Conservation (phyloP, 192 early-diverging fungal genomes). For the Coemansia sp. region DNA sequence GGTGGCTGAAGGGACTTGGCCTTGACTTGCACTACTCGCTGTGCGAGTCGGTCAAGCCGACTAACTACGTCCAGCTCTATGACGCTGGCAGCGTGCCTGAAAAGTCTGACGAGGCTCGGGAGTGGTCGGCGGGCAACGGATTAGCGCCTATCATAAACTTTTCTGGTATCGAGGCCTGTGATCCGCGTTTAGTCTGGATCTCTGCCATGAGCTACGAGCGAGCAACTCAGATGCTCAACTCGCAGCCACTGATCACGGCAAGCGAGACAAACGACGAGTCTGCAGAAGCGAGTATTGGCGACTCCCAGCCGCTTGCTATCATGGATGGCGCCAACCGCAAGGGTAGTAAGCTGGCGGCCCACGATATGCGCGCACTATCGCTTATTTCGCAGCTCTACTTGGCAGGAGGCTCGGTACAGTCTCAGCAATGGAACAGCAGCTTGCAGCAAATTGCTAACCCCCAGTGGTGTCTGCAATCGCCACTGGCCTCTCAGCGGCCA, state of each 20-base stretch:
- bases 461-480: constrained; percentile 62
- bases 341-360: constrained; percentile 60
- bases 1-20: constrained; percentile 91
- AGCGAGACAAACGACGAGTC: neutral
- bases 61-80: constrained; percentile 69
- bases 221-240: constrained; percentile 16
- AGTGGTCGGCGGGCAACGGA: constrained; percentile 18
- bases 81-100: constrained; percentile 9
- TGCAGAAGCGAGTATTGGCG: neutral
- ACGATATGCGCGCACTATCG: constrained; percentile 69
- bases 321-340: constrained; percentile 23
- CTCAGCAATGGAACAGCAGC: constrained; percentile 9
- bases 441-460: constrained; percentile 13
- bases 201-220: constrained; percentile 42
- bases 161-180: constrained; percentile 34
- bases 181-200: constrained; percentile 28
- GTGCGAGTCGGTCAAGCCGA: constrained; percentile 65
- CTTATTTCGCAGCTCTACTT: constrained; percentile 74
- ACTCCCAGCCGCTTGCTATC: neutral
- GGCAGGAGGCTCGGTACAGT: neutral
- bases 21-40: constrained; percentile 80
- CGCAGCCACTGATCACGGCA: neutral
- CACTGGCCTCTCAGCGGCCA: constrained; percentile 62
- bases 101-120: constrained; percentile 1
- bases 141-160: constrained; percentile 51